A percentile compares a stretch with the other conserved stretches of the same genome.
These are phyloP conservation scores for Boletus fagicola DNA, from an alignment of 768 basidiomycete species.

Conservation along the genomic window DNA sequence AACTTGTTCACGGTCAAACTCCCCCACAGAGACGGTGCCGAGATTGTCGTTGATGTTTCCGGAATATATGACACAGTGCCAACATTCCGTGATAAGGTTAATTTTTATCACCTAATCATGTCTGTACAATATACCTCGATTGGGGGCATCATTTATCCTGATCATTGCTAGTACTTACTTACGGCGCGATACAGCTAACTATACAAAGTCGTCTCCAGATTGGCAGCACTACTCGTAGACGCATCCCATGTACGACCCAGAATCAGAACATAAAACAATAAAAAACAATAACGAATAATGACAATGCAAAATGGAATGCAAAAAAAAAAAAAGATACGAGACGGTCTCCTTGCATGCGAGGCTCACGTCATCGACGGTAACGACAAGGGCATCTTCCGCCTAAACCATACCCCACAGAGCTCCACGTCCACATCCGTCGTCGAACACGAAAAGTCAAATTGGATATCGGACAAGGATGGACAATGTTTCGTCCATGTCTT, in stretches of 20 bases:
- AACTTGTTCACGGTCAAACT: too few relatives aligned
- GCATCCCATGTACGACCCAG: neutral
- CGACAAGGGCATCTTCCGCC: constrained; percentile 18
- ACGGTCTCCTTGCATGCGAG: neutral
- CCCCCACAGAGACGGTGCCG: too few relatives aligned
- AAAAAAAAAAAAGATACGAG: neutral
- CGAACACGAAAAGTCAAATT: constrained; percentile 32
- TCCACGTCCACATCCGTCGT: constrained; percentile 27
- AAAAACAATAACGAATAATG: neutral
- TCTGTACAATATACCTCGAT: neutral
- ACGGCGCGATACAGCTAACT: neutral
- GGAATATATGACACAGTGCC: too few relatives aligned
- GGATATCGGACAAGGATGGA: constrained; percentile 27
- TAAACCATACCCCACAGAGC: constrained; percentile 33
- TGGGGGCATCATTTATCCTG: neutral
- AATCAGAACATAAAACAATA: neutral
- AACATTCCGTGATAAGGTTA: too few relatives aligned
- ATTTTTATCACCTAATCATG: neutral
- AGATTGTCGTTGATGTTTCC: too few relatives aligned
- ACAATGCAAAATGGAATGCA: neutral
- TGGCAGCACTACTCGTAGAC: neutral
- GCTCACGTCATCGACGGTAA: neutral
- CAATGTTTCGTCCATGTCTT: constrained; percentile 30
- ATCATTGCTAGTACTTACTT: too few relatives aligned
- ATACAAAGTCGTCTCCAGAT: neutral